Base-by-base conservation (phyloP, 495 filamentous ascomycete genomes). In the Penicillium alfredii region DNA sequence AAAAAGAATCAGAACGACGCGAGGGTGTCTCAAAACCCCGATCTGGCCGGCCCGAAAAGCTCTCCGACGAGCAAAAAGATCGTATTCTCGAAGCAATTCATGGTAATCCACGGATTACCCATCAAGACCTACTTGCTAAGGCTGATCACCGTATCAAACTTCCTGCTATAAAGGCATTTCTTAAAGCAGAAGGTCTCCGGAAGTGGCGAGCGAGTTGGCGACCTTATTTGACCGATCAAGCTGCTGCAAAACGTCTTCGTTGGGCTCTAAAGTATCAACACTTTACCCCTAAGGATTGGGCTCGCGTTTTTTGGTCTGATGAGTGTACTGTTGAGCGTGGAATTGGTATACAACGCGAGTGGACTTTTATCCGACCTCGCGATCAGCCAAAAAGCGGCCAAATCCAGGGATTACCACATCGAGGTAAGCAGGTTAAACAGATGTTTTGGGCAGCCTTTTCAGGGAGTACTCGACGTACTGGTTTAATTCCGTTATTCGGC, bases 381-480 rank as follows among this genome's bases (percentile, higher is more conserved):
- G n/a, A n/a, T 25, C 0, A 8, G 23, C 5, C 23, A 9, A 8
- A n/a, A 25, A 25, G 11, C 8, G 23, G 11, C 11, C 23, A 25
- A 25, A 7, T 25, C 11, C 23, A 8, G 3, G 22, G 30, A 3
- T 8, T 34, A 22, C 35, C 16, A 42, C 23, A 28, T 10, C 2
- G 6, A 8, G 34, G 26, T 11, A 49, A 29, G 19, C 28, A 14
- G n/a, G 27, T 26, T 29, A 50, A 37, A 35, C 36, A 35, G 44
- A 42, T 44, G 12, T 42, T 9, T 27, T 32, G 5, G 47, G 45
- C n/a, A 38, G 39, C n/a, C 4, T 51, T 35, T 23, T 41, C 23
- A 3, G 49, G 25, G 31, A 33, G 24, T 36, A 28, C 18, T 26
- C 37, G 8, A 19, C 34, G 44, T 19, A 34, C 30, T 5, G 30